Evolutionary conservation across 768 basidiomycete species (phyloP), one percentile per base, ranked within the genome.

Genomic region (Auriscalpium orientale): DNA sequence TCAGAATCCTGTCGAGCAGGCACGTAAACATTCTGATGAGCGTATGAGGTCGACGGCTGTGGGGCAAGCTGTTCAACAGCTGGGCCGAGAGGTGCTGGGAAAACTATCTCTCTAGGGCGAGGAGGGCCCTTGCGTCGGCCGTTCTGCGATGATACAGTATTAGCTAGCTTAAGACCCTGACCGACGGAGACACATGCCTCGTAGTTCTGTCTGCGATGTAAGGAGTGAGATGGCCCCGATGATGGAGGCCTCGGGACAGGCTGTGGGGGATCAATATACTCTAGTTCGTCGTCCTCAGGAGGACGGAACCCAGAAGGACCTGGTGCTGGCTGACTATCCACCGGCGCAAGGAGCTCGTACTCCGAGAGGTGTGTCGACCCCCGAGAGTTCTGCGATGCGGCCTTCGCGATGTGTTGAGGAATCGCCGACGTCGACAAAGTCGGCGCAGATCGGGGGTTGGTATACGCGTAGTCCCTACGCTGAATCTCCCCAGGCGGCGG

Each of bases 341-440:
- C 55, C 5, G 61, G 61, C 8, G 56, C 53, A 13, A 62, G 61
- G 12, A 62, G 28, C 45, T 60, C 61, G 43, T 57, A 62, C 53
- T 62, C 61, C 22, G 61, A 62, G 16, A 62, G 46, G 33, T 53
- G 55, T 7, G 61, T 62, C 49, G 61, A 62, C 15, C 51, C 59
- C 2, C 53, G 58, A 22, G 61, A 62, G 22, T 56, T 21, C 15
- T 55, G 60, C 28, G 56, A 49, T 15, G 46, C 20, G 9, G 51
- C 46, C 51, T 62, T 51, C 15, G 57, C 34, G 13, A 58, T 40
- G 21, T 45, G 53, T 28, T 55, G 58, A 8, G 58, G 54, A 8
- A 20, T 45, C 34, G 56, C 20, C 47, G n/a, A 33, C 33, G 18
- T 12, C 46, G 35, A 49, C 22, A n/a, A 52, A 49, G 34, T 18